Evolutionary conservation across 345 rosid species (phyloP).

Genomic region (Erodium maritimum): DNA sequence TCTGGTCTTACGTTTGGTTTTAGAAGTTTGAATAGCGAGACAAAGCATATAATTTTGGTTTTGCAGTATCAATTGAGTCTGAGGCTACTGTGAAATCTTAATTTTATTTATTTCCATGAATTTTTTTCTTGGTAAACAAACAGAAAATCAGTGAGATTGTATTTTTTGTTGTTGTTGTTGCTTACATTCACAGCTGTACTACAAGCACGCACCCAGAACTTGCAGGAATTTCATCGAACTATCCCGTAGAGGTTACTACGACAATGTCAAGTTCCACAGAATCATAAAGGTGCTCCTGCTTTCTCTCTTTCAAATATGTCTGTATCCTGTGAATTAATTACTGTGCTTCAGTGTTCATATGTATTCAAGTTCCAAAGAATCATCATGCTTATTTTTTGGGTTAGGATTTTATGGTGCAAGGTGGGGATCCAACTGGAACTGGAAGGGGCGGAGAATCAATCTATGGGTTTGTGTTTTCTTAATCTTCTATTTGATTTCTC

Average conservation of each 20-base stretch:
- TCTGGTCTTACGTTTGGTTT: not conserved
- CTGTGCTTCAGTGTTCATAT: not conserved
- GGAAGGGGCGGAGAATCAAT: conserved; percentile 93
- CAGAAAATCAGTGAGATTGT: not conserved
- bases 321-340: not conserved
- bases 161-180: not conserved
- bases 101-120: not conserved
- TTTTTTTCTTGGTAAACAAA: not conserved
- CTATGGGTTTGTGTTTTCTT: conserved; percentile 50
- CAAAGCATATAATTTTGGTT: not conserved
- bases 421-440: conserved; percentile 98
- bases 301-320: not conserved
- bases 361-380: not conserved
- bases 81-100: not conserved
- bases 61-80: not conserved
- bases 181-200: conserved; percentile 45
- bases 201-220: conserved; percentile 87
- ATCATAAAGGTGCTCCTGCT: conserved; percentile 60
- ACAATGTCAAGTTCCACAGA: conserved; percentile 72
- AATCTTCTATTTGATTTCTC: not conserved
- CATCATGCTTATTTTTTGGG: conserved; percentile 1
- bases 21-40: not conserved
- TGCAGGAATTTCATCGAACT: conserved; percentile 89
- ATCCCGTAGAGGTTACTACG: conserved; percentile 77
- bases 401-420: conserved; percentile 94